Evolutionary conservation across 2,329 filamentous ascomycete genomes (phyloP).

Genomic region (Paraphoma chrysanthemicola): DNA sequence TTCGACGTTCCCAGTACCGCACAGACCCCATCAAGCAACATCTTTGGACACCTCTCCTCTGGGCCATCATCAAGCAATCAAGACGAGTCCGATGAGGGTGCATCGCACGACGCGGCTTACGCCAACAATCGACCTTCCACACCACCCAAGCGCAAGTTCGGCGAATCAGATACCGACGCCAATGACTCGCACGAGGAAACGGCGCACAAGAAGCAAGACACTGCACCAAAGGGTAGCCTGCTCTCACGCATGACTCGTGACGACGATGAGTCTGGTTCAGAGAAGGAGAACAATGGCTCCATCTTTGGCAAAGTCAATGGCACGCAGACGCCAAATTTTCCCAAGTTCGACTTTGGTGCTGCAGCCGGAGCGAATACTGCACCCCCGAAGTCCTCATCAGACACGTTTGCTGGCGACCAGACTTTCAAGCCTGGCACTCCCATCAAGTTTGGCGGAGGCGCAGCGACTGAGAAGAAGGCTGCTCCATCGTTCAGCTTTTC

Average conservation of each 20-base stretch:
- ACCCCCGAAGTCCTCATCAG: slow-evolving; percentile 28
- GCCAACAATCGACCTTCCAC: slow-evolving; percentile 18
- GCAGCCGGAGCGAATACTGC: slow-evolving; percentile 36
- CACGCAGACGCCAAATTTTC: slow-evolving; percentile 36
- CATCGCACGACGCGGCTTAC: slow-evolving; percentile 16
- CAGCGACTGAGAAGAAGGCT: slow-evolving; percentile 29
- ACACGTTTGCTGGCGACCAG: slow-evolving; percentile 42
- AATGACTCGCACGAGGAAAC: slow-evolving; percentile 32
- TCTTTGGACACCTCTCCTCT: slow-evolving; percentile 46
- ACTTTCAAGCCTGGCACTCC: slow-evolving; percentile 46
- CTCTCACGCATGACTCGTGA: slow-evolving; percentile 38
- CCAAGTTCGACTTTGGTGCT: slow-evolving; percentile 38
- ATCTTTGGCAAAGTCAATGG: slow-evolving; percentile 32
- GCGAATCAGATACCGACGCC: slow-evolving; percentile 31
- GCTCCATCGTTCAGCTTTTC: slow-evolving; percentile 35
- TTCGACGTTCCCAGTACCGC: slow-evolving; percentile 34
- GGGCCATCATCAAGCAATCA: slow-evolving; percentile 39
- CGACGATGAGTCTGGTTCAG: slow-evolving; percentile 24
- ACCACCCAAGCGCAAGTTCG: slow-evolving; percentile 30
- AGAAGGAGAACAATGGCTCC: slow-evolving; percentile 30
- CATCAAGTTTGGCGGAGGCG: slow-evolving; percentile 42
- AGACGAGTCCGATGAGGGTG: slow-evolving; percentile 36
- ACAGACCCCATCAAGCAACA: slow-evolving; percentile 32
- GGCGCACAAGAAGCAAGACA: slow-evolving; percentile 26
- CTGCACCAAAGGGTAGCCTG: slow-evolving; percentile 23